Evolutionary conservation across 169 alveolate species (phyloP).

Genomic region (Eimeria acervulina): DNA sequence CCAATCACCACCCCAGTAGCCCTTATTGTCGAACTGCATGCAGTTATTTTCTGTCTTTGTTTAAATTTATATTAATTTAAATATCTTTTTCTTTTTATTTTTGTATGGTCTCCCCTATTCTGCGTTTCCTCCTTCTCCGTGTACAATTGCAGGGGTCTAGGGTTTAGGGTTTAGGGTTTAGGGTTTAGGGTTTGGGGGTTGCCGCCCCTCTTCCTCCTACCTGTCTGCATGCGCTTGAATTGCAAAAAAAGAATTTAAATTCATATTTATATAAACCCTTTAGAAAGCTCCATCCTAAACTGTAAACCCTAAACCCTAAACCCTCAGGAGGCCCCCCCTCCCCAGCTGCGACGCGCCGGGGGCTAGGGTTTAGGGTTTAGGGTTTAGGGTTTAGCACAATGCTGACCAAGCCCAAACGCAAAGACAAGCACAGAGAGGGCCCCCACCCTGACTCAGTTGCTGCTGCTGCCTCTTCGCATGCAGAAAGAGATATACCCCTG

Average conservation of each 20-base stretch:
- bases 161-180: constrained; percentile 37
- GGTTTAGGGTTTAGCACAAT: constrained; percentile 22
- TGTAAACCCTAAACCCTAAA: background rate
- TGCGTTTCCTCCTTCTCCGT: no score
- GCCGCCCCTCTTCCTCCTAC: background rate
- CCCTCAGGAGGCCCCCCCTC: background rate
- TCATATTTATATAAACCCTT: background rate
- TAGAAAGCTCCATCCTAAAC: background rate
- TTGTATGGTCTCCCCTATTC: no score
- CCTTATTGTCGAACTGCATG: no score
- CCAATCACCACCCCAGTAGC: no score
- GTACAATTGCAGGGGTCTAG: background rate
- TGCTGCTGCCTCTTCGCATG: background rate
- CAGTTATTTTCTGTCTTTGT: no score
- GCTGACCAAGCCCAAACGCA: background rate
- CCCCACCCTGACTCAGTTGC: background rate
- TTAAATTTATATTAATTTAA: no score
- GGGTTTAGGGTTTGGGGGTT: constrained; percentile 9
- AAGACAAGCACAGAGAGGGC: background rate
- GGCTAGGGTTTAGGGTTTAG: constrained; percentile 28
- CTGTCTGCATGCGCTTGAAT: background rate
- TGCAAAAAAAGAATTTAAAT: background rate
- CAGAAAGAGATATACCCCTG: background rate
- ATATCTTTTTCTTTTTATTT: no score
- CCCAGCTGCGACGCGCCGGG: background rate